phyloP scores from a whole-genome alignment of 2,329 filamentous ascomycete genomes.

The Sordariomycetes sp. region DNA sequence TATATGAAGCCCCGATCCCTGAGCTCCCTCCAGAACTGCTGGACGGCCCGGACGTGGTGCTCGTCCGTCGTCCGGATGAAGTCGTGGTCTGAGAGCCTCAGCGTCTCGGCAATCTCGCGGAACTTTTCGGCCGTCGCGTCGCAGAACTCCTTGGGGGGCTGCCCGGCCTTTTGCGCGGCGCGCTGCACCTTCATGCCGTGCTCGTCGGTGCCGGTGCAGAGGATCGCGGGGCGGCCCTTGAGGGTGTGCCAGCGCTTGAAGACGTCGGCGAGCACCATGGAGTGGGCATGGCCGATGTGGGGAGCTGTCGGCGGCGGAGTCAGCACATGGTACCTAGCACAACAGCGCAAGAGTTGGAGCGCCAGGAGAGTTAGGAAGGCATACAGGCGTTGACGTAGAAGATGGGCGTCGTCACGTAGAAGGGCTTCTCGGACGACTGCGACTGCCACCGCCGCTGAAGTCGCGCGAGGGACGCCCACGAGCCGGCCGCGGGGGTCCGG shows the following conservation, averaged over 20 bases:
- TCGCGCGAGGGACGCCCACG: neutral
- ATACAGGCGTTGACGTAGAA: constrained; percentile 96
- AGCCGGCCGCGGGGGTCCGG: neutral
- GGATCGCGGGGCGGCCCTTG: constrained; percentile 53
- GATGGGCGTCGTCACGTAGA: constrained; percentile 91
- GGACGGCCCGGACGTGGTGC: constrained; percentile 71
- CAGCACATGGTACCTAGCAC: too few relatives aligned
- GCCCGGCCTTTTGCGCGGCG: constrained; percentile 58
- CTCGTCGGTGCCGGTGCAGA: constrained; percentile 91
- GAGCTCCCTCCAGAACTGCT: constrained; percentile 79
- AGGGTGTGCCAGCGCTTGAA: constrained; percentile 84
- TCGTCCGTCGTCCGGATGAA: constrained; percentile 88
- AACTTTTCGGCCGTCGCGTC: constrained; percentile 75
- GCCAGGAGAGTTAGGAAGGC: neutral
- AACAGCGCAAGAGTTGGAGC: neutral
- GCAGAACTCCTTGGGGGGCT: constrained; percentile 74
- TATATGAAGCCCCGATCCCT: constrained; percentile 69
- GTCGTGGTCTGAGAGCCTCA: constrained; percentile 63
- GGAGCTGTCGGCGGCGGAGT: constrained; percentile 48
- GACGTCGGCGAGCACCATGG: constrained; percentile 81
- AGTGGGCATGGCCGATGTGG: constrained; percentile 90
- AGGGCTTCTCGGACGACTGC: constrained; percentile 52
- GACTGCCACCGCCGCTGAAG: constrained; percentile 3
- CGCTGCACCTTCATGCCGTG: constrained; percentile 96
- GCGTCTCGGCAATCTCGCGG: constrained; percentile 54